These are phyloP conservation scores for Hygrophoropsis aurantiaca DNA, from an alignment of 768 basidiomycete genomes.

Conservation along the genomic window DNA sequence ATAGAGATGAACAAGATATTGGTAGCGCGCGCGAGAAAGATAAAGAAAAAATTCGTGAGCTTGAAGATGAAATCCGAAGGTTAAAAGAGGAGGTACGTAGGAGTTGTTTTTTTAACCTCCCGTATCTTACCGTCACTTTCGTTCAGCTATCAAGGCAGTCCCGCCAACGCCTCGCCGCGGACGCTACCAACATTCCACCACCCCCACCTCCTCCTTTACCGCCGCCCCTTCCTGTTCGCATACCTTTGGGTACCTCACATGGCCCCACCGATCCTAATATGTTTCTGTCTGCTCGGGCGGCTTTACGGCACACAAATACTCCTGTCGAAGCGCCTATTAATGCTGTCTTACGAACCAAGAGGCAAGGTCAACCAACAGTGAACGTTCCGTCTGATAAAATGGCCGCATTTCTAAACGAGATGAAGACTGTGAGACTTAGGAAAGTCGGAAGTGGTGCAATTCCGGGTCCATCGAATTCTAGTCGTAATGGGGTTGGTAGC, in stretches of 20 bases:
- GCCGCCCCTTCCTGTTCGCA: conserved; percentile 28
- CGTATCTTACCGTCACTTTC: background rate
- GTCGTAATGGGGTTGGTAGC: conserved; percentile 2
- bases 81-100: conserved; percentile 55
- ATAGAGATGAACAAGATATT: conserved; percentile 41
- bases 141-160: conserved; percentile 43
- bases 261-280: conserved; percentile 34
- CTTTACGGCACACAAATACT: conserved; percentile 49
- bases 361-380: conserved; percentile 62
- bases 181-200: conserved; percentile 41
- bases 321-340: conserved; percentile 74
- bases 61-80: conserved; percentile 65
- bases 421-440: conserved; percentile 71
- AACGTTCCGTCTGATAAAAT: conserved; percentile 81
- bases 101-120: background rate
- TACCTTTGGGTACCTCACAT: conserved; percentile 8
- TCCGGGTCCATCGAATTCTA: conserved; percentile 29
- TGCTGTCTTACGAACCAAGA: conserved; percentile 30
- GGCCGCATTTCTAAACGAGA: conserved; percentile 77
- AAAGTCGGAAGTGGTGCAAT: conserved; percentile 45
- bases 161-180: conserved; percentile 7
- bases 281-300: conserved; percentile 63
- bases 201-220: conserved; percentile 39
- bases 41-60: conserved; percentile 58
- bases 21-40: conserved; percentile 52